Conservation (phyloP, 345 rosid species). For the Dipteronia dyeriana region DNA sequence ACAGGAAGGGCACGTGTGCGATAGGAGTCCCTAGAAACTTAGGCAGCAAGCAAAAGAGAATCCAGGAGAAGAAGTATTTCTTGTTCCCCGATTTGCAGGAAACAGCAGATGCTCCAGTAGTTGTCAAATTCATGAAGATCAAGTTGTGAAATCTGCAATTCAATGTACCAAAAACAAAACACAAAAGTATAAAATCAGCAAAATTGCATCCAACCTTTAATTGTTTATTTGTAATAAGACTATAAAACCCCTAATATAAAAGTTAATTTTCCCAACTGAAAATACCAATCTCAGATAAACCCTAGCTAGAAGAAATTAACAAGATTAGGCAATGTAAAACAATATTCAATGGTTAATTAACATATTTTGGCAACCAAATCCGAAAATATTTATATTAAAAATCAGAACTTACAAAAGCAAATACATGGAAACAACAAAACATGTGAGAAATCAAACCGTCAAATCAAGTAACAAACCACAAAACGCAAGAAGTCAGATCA, state of each 20-base stretch:
- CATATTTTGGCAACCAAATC: too few species aligned
- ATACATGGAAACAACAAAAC: background rate
- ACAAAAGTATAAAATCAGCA: conserved; percentile 9
- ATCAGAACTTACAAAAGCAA: background rate
- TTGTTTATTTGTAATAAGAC: background rate
- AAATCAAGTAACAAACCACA: background rate
- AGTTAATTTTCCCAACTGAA: too few species aligned
- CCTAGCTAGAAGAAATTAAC: background rate
- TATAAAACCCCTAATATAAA: background rate
- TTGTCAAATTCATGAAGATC: conserved; percentile 85
- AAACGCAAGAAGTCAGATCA: background rate
- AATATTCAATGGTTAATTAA: too few species aligned
- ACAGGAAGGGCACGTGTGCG: conserved; percentile 45
- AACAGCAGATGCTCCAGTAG: conserved; percentile 65
- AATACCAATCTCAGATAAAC: background rate
- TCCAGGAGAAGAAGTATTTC: conserved; percentile 73
- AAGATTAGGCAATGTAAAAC: too few species aligned
- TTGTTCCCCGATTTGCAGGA: conserved; percentile 97
- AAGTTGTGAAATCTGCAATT: conserved; percentile 56
- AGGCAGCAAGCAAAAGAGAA: conserved; percentile 72
- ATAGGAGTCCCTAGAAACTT: conserved; percentile 61
- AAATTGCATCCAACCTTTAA: background rate
- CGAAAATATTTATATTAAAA: background rate
- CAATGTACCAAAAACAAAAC: conserved; percentile 12
- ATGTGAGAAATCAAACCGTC: background rate